These are phyloP conservation scores for Brassica nigra DNA, from an alignment of 345 rosid species.

Conservation along the genomic window DNA sequence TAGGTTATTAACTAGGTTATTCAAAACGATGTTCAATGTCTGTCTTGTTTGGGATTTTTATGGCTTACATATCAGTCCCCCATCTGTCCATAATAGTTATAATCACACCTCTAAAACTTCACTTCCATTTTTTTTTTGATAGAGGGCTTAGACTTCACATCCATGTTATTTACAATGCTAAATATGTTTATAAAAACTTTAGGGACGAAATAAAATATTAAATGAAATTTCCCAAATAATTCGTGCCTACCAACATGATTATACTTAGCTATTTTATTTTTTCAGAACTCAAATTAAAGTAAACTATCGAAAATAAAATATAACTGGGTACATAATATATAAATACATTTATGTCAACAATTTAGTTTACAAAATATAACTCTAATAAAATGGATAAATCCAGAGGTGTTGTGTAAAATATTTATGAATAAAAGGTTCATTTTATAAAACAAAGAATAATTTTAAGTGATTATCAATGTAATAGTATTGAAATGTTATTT, in stretches of 20 bases:
- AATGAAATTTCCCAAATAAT: not conserved
- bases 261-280: no score
- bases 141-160: conserved; percentile 27
- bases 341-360: not conserved
- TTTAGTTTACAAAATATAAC: not conserved
- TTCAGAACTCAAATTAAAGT: not conserved
- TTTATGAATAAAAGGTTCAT: not conserved
- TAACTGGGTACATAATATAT: not conserved
- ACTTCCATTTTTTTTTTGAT: conserved; percentile 19
- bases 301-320: no score
- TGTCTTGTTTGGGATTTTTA: conserved; percentile 34
- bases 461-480: not conserved
- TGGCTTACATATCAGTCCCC: conserved; percentile 25
- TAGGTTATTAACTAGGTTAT: conserved; percentile 39
- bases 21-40: conserved; percentile 38
- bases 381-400: not conserved
- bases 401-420: not conserved
- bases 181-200: not conserved
- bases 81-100: conserved; percentile 20
- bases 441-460: no score
- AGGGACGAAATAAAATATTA: not conserved
- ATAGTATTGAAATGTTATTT: not conserved
- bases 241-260: not conserved
- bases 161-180: conserved; percentile 19
- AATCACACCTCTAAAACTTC: conserved; percentile 27